Evolutionary conservation across 2,329 filamentous ascomycete species (phyloP).

Genomic region (Tolypocladium inflatum): DNA sequence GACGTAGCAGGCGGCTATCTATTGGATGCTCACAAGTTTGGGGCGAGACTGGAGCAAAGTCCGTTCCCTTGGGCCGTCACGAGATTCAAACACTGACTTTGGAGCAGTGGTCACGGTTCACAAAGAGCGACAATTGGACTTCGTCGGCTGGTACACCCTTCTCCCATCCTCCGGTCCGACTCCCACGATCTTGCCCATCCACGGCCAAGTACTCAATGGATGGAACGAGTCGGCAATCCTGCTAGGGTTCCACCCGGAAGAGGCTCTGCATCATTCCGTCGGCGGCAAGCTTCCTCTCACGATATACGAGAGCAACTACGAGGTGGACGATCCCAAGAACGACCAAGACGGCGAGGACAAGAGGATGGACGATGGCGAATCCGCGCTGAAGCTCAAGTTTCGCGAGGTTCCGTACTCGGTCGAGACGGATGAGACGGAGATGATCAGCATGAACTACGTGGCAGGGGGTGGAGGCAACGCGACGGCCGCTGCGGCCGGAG

Average conservation of each 20-base stretch:
- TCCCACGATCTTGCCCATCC: constrained; percentile 59
- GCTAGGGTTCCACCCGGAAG: constrained; percentile 72
- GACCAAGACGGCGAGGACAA: constrained; percentile 52
- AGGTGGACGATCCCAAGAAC: constrained; percentile 50
- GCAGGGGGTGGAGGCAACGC: constrained; percentile 78
- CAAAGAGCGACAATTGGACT: constrained; percentile 69
- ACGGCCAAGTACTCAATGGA: constrained; percentile 63
- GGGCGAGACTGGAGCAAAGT: constrained; percentile 77
- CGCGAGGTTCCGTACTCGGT: constrained; percentile 77
- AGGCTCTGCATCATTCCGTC: constrained; percentile 41
- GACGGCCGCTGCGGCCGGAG: constrained; percentile 47
- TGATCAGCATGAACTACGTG: constrained; percentile 94
- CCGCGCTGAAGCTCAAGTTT: constrained; percentile 59
- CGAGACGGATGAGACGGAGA: constrained; percentile 91
- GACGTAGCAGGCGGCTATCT: constrained; percentile 45
- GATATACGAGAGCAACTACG: constrained; percentile 78
- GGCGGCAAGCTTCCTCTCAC: constrained; percentile 81
- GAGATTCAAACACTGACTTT: neutral
- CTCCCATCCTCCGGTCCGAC: constrained; percentile 64
- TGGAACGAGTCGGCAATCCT: constrained; percentile 84
- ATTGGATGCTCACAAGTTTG: constrained; percentile 65
- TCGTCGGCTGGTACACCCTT: constrained; percentile 90
- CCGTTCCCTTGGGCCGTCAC: neutral
- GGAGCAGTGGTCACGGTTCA: constrained; percentile 77
- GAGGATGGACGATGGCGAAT: constrained; percentile 59